Percentiles rank a stretch among this genome's conserved stretches.
These are phyloP conservation scores for Agaricus bisporus DNA, from an alignment of 768 basidiomycete species.

Conservation along the genomic window DNA sequence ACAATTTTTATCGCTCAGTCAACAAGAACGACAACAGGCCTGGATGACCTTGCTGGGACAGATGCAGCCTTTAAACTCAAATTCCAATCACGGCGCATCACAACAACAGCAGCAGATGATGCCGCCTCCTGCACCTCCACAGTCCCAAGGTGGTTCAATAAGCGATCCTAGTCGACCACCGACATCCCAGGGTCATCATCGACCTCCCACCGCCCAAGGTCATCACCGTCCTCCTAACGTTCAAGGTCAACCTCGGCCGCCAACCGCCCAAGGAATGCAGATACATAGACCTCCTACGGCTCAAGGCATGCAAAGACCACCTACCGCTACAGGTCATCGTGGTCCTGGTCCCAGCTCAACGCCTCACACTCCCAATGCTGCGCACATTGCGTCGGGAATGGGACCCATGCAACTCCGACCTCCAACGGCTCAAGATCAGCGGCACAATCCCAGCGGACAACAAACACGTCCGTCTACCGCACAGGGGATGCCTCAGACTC, in stretches of 20 bases:
- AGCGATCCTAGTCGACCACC: constrained; percentile 8
- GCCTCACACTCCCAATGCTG: constrained; percentile 5
- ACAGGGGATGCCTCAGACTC: constrained; percentile 12
- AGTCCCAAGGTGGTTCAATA: constrained; percentile 8
- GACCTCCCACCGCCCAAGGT: constrained; percentile 7
- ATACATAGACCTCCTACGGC: constrained; percentile 7
- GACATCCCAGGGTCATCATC: constrained; percentile 6
- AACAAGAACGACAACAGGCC: constrained; percentile 19
- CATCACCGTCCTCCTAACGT: constrained; percentile 13
- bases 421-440: constrained; percentile 6
- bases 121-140: constrained; percentile 23
- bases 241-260: constrained; percentile 10
- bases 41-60: constrained; percentile 17
- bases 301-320: constrained; percentile 8
- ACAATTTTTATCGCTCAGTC: constrained; percentile 21
- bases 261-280: constrained; percentile 12
- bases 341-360: constrained; percentile 1
- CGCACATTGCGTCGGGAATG: constrained; percentile 2
- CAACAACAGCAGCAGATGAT: constrained; percentile 21
- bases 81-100: constrained; percentile 6
- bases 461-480: constrained; percentile 19
- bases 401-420: constrained; percentile 6
- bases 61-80: constrained; percentile 13
- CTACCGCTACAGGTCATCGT: constrained; percentile 8
- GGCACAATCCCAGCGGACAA: constrained; percentile 2